These are phyloP conservation scores for Candida wancherniae DNA, from an alignment of 805 yeast species.

Conservation along the genomic window DNA sequence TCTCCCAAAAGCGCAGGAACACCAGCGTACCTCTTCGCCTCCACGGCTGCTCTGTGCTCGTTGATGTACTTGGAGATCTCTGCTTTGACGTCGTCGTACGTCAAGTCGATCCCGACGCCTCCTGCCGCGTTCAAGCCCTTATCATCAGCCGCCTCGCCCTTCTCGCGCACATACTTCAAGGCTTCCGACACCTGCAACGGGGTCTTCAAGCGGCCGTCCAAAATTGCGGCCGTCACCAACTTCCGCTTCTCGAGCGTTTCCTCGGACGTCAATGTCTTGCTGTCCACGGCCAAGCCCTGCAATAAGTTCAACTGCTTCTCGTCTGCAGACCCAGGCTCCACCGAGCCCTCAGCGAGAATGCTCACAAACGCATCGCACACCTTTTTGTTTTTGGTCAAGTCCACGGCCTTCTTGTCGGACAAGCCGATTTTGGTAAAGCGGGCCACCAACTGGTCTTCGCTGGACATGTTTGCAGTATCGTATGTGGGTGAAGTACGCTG, in stretches of 20 bases:
- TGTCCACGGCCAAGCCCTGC: conserved; percentile 71
- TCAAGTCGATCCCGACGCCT: conserved; percentile 78
- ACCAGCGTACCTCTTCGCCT: conserved; percentile 68
- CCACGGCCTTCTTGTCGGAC: conserved; percentile 69
- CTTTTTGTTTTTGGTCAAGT: conserved; percentile 80
- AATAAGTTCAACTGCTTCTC: conserved; percentile 60
- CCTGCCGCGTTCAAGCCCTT: conserved; percentile 53
- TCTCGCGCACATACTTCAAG: conserved; percentile 60
- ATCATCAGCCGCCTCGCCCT: conserved; percentile 40
- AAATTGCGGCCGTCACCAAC: conserved; percentile 56
- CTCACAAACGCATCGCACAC: conserved; percentile 66
- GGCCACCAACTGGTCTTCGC: conserved; percentile 28
- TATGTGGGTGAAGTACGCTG: no score
- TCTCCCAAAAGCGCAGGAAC: conserved; percentile 76
- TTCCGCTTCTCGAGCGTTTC: conserved; percentile 38
- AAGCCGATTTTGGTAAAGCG: conserved; percentile 54
- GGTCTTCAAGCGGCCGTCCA: conserved; percentile 59
- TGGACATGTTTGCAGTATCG: conserved; percentile 12
- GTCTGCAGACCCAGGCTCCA: conserved; percentile 37
- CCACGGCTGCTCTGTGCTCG: conserved; percentile 54
- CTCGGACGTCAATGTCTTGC: conserved; percentile 44
- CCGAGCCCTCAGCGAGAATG: conserved; percentile 45
- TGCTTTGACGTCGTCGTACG: conserved; percentile 57
- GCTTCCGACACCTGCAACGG: conserved; percentile 78
- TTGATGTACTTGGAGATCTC: conserved; percentile 59